Base-by-base conservation (phyloP, 805 yeast genomes). In the Sungouiozyma intestinalis region DNA sequence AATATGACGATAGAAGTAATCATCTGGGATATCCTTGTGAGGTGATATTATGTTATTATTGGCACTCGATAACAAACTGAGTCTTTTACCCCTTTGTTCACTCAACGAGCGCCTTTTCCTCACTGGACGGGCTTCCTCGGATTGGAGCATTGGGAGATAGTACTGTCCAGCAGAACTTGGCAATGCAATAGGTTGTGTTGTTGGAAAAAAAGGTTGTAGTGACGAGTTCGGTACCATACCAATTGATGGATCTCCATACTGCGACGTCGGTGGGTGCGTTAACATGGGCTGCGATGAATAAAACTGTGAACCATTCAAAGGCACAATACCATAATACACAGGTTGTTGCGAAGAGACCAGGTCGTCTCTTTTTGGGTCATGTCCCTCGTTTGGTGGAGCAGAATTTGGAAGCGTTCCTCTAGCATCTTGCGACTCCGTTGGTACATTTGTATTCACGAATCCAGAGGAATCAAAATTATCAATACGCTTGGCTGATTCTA, bases 391-490 rank as follows among this genome's bases (percentile, higher is more conserved):
- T 2, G 29, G 41, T 27, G 32, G 35, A 7, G 34, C 16, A n/a
- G 39, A 35, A 20, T 27, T 38, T 14, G 2, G n/a, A 13, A 20
- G 41, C 6, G n/a, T 11, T 13, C 7, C 20, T 17, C 13, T 4
- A 16, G n/a, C 18, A 19, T 42, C 27, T 7, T 18, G 24, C 17
- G 20, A 16, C 5, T 27, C 14, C 14, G 36, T 7, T 21, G 31
- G 16, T 14, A n/a, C 24, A 21, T 35, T 33, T 19, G 24, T 14
- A 15, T 16, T 21, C 13, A 3, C 16, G 33, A 17, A n/a, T 21
- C 46, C 40, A 3, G 62, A 57, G 1, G 64, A 60, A 39, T 60
- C 60, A 39, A 61, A 61, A 43, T 57, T 58, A 21, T 58, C 63
- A 21, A 61, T 48, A 51, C 62, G 47, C 42, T 54, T 54, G 8